A percentile compares a stretch with the other conserved stretches of the same genome.
phyloP scores from a whole-genome alignment of 2,329 filamentous ascomycete species.

The Alternaria ethzedia region DNA sequence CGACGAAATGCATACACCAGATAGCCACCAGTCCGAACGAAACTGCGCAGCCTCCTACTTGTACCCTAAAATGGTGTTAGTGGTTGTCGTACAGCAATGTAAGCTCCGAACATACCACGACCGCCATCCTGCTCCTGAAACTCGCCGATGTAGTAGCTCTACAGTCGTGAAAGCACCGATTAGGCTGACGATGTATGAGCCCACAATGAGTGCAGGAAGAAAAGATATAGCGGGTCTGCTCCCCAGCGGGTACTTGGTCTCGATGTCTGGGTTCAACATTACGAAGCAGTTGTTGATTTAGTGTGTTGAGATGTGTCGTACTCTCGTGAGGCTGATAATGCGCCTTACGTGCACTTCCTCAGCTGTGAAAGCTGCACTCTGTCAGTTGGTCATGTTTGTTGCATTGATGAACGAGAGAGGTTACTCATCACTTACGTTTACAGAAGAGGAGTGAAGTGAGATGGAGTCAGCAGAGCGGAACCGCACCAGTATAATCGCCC shows the following conservation, averaged over 20 bases:
- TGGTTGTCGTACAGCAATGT: constrained; percentile 18
- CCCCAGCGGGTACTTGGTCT: constrained; percentile 40
- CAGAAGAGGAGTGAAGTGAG: background rate
- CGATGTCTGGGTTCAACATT: constrained; percentile 21
- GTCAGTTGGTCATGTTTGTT: background rate
- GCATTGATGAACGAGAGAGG: background rate
- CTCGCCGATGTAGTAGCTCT: constrained; percentile 79
- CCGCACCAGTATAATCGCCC: background rate
- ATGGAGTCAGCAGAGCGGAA: background rate
- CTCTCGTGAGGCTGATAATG: background rate
- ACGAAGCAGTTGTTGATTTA: background rate
- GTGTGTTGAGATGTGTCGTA: background rate
- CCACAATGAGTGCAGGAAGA: constrained; percentile 52
- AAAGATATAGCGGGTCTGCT: constrained; percentile 51
- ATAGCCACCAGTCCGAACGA: constrained; percentile 58
- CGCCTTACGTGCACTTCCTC: background rate
- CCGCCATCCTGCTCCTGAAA: constrained; percentile 58
- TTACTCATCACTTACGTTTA: background rate
- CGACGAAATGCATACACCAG: constrained; percentile 76
- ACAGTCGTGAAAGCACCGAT: constrained; percentile 79
- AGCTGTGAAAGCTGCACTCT: background rate
- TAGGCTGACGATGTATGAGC: constrained; percentile 72
- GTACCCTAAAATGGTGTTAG: constrained; percentile 42
- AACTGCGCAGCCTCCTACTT: constrained; percentile 50
- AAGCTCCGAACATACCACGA: constrained; percentile 36